A percentile compares a stretch with the other conserved stretches of the same genome.
phyloP scores from a whole-genome alignment of 1,139 yeast species.

The Pichia cactophila region DNA sequence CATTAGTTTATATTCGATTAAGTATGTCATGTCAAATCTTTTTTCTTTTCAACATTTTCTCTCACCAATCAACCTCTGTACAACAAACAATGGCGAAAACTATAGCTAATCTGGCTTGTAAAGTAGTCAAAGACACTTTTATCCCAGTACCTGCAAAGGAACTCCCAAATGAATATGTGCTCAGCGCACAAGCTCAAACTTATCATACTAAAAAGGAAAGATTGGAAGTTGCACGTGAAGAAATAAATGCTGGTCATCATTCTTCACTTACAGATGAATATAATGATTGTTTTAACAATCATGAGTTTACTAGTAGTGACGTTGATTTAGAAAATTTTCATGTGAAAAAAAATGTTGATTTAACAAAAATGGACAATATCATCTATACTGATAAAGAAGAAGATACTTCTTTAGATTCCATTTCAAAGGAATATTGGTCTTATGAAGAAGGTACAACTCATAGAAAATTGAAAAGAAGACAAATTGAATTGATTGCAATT shows the following conservation, averaged over 20 bases:
- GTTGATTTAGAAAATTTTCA: conserved; percentile 1
- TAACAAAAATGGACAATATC: background rate
- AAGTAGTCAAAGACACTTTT: conserved; percentile 14
- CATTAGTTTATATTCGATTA: too few species aligned
- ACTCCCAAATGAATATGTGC: conserved; percentile 5
- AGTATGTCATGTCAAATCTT: too few species aligned
- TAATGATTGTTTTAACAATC: conserved; percentile 13
- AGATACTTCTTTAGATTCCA: background rate
- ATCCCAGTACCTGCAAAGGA: conserved; percentile 14
- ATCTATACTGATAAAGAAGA: background rate
- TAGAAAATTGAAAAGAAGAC: conserved; percentile 25
- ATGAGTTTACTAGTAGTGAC: conserved; percentile 4
- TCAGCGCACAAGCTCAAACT: conserved; percentile 14
- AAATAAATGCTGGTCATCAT: background rate
- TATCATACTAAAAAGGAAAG: background rate
- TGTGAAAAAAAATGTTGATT: background rate
- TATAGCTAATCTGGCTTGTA: background rate
- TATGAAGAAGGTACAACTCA: conserved; percentile 19
- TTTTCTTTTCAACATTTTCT: too few species aligned
- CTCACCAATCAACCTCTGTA: too few species aligned
- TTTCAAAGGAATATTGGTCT: conserved; percentile 2
- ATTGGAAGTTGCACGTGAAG: background rate
- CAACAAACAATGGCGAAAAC: background rate
- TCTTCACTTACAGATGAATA: conserved; percentile 2
- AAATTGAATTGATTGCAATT: conserved; percentile 69